These are phyloP conservation scores for Pseudoneurospora amorphoporcata DNA, from an alignment of 495 filamentous ascomycete genomes.

Conservation along the genomic window DNA sequence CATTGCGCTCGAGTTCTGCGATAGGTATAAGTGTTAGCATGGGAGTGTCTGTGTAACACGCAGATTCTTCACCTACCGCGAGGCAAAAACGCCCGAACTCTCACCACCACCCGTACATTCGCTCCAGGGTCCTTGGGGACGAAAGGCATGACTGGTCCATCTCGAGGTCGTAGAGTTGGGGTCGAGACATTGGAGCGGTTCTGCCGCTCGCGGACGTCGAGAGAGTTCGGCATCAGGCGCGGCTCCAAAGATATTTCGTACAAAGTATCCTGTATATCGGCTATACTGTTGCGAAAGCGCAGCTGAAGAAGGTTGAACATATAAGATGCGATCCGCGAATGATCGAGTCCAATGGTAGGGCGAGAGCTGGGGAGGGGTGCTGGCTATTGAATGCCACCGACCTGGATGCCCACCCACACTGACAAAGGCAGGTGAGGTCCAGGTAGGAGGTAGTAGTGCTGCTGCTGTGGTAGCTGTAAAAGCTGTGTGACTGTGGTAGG, in stretches of 20 bases:
- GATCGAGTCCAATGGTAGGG: neutral
- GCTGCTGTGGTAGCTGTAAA: neutral
- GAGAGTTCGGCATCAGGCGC: slow-evolving; percentile 34
- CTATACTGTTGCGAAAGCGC: slow-evolving; percentile 27
- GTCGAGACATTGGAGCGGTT: slow-evolving; percentile 53
- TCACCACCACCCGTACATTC: slow-evolving; percentile 90
- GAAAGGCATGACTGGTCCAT: slow-evolving; percentile 44
- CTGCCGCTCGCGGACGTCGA: slow-evolving; percentile 18
- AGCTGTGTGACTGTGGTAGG: neutral
- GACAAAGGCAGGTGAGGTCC: neutral
- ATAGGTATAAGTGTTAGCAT: neutral
- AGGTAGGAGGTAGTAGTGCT: neutral
- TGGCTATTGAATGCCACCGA: neutral
- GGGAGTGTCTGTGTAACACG: neutral
- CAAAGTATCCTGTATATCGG: slow-evolving; percentile 33
- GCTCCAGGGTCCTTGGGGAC: slow-evolving; percentile 51
- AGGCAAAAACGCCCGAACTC: slow-evolving; percentile 79
- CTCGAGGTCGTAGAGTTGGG: slow-evolving; percentile 62
- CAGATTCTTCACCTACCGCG: slow-evolving; percentile 50
- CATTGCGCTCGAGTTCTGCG: slow-evolving; percentile 67
- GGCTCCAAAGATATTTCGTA: slow-evolving; percentile 35
- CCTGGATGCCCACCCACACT: neutral
- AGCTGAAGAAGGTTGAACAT: slow-evolving; percentile 30
- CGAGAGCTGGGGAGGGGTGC: neutral
- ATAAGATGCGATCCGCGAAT: neutral